Evolutionary conservation across 257 asterid genomes (phyloP).

Genomic region (Solanum infundibuliforme): DNA sequence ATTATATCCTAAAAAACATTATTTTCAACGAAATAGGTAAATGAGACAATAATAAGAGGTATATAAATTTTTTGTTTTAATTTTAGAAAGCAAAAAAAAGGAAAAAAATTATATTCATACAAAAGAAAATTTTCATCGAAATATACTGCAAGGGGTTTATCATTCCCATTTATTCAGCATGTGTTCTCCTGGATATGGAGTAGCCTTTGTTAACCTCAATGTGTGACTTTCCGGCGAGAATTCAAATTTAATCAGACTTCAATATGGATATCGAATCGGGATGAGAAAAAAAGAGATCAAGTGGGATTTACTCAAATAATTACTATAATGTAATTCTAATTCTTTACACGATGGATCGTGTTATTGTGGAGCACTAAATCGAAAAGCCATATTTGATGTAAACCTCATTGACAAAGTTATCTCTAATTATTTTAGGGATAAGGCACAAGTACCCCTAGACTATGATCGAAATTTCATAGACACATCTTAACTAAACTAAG

Average conservation of each 20-base stretch:
- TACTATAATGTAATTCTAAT: not conserved
- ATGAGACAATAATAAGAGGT: not conserved
- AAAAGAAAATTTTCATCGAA: not conserved
- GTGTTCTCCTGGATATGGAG: not conserved
- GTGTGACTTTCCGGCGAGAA: accelerated
- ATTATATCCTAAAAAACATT: not conserved
- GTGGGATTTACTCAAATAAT: not conserved
- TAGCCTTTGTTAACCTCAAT: too few species aligned
- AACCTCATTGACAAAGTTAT: not conserved
- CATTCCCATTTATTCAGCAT: not conserved
- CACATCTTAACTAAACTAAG: too few species aligned
- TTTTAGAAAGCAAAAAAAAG: not conserved
- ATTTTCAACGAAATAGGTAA: not conserved
- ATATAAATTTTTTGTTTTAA: not conserved
- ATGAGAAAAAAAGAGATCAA: not conserved
- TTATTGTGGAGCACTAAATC: not conserved
- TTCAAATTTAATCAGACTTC: too few species aligned
- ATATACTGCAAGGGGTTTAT: not conserved
- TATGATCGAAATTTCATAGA: too few species aligned
- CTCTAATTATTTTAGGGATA: not conserved
- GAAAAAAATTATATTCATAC: not conserved
- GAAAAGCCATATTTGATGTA: not conserved
- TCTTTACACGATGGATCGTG: not conserved
- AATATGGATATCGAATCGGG: too few species aligned
- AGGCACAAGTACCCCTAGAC: too few species aligned